These are phyloP conservation scores for Teratosphaeria zuluensis DNA, from an alignment of 2,329 filamentous ascomycete genomes.

Conservation along the genomic window DNA sequence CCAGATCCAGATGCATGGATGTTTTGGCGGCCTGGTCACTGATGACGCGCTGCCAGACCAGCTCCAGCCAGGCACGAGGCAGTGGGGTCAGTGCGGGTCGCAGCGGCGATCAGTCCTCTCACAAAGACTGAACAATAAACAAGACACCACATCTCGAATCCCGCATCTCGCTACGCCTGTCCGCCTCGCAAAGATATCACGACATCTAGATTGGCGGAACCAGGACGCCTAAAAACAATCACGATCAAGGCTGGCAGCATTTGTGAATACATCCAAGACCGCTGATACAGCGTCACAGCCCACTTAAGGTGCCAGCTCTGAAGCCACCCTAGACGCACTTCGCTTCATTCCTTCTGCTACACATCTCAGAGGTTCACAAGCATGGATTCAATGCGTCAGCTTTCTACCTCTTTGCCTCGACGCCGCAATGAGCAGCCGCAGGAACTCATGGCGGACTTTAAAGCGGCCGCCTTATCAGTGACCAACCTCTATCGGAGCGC, in stretches of 20 bases:
- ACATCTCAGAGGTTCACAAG: background rate
- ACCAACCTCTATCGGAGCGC: constrained; percentile 95
- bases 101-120: background rate
- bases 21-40: background rate
- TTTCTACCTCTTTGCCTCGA: constrained; percentile 50
- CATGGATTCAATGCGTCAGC: constrained; percentile 57
- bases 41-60: background rate
- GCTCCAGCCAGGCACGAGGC: background rate
- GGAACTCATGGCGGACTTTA: constrained; percentile 75
- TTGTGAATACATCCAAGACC: background rate
- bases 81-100: background rate
- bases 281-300: background rate
- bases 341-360: background rate
- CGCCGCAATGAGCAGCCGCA: constrained; percentile 18
- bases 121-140: background rate
- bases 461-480: constrained; percentile 81
- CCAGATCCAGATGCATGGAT: background rate
- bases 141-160: background rate
- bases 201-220: background rate
- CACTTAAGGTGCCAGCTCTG: background rate
- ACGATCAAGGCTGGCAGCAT: background rate
- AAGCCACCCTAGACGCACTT: background rate
- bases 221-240: background rate
- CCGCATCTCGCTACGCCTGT: background rate
- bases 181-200: background rate